A percentile compares a stretch with the other conserved stretches of the same genome.
Conservation (phyloP, 148 eudicot genomes). For the Euryodendron excelsum region DNA sequence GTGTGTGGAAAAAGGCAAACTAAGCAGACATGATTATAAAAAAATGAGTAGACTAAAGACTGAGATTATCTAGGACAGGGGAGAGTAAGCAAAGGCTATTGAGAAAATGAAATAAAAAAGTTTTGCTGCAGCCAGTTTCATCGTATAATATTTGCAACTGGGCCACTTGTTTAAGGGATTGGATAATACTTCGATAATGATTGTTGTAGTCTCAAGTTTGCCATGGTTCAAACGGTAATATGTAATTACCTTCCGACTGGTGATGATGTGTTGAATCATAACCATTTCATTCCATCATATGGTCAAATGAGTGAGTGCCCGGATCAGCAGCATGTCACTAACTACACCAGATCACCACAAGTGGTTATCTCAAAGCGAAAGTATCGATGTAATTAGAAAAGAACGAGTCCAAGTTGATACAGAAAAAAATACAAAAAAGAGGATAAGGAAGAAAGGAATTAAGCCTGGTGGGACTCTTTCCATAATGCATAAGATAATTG, state of each 20-base stretch:
- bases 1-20: neutral
- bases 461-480: neutral
- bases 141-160: neutral
- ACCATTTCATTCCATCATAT: too few relatives aligned
- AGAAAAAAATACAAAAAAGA: too few relatives aligned
- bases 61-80: neutral
- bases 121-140: neutral
- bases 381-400: neutral
- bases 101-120: neutral
- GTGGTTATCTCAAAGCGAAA: too few relatives aligned
- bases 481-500: neutral
- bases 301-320: too few relatives aligned
- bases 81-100: neutral
- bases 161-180: too few relatives aligned
- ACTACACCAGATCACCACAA: too few relatives aligned
- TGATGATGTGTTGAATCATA: too few relatives aligned
- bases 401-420: neutral
- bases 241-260: too few relatives aligned
- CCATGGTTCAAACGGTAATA: too few relatives aligned
- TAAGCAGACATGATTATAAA: neutral
- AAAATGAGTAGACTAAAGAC: neutral
- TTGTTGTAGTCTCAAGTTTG: too few relatives aligned
- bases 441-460: neutral
- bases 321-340: too few relatives aligned
- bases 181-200: too few relatives aligned